Evolutionary conservation across 2,329 filamentous ascomycete genomes (phyloP).

Genomic region (Ophiostoma tasmaniense): DNA sequence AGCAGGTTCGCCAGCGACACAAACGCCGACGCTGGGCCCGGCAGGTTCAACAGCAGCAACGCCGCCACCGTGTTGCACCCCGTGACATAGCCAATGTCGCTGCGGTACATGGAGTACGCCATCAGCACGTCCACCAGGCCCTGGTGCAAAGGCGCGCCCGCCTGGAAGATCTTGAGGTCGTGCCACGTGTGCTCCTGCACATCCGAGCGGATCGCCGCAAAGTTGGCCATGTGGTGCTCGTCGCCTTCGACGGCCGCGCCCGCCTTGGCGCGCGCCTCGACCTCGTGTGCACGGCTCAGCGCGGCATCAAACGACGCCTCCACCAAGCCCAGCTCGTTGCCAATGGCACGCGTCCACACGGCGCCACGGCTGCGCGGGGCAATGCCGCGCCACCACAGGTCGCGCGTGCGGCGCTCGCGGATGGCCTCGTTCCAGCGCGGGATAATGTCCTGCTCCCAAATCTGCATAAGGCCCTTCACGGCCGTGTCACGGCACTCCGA

Average conservation of each 20-base stretch:
- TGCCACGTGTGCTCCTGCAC: conserved; percentile 57
- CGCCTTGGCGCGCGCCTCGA: conserved; percentile 48
- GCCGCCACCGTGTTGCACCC: conserved; percentile 72
- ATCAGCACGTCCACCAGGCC: conserved; percentile 63
- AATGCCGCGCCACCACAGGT: conserved; percentile 77
- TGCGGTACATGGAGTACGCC: conserved; percentile 74
- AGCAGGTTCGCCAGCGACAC: conserved; percentile 66
- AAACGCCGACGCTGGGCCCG: conserved; percentile 56
- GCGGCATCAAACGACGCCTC: conserved; percentile 62
- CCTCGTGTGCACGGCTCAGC: conserved; percentile 54
- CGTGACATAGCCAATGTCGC: conserved; percentile 68
- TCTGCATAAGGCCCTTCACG: conserved; percentile 45
- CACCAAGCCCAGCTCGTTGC: conserved; percentile 62
- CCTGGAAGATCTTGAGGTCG: conserved; percentile 64
- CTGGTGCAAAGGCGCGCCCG: conserved; percentile 56
- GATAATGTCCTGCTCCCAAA: conserved; percentile 71
- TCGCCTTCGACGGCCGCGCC: conserved; percentile 47
- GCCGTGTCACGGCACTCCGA: conserved; percentile 47
- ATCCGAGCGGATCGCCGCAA: conserved; percentile 56
- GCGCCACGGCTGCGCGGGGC: conserved; percentile 59
- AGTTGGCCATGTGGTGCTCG: conserved; percentile 48
- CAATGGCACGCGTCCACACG: conserved; percentile 64
- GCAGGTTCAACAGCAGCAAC: conserved; percentile 62
- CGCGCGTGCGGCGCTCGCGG: conserved; percentile 58
- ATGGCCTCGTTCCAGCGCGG: conserved; percentile 69